Conservation (phyloP, 2,329 filamentous ascomycete genomes). For the Cytospora piceae region DNA sequence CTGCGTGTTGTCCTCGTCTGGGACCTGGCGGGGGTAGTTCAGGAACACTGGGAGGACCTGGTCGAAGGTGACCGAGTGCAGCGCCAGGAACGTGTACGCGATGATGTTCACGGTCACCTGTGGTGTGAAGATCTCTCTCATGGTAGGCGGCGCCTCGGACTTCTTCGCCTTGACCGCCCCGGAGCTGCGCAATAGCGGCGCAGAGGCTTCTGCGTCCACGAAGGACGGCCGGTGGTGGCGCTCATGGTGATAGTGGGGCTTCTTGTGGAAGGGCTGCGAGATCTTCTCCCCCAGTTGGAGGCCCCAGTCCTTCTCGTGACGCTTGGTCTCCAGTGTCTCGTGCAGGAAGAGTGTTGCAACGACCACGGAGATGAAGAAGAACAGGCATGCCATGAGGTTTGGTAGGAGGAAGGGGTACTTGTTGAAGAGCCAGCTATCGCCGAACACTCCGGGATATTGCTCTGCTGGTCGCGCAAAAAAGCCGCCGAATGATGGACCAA, state of each 20-base stretch:
- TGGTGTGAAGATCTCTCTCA: slow-evolving; percentile 70
- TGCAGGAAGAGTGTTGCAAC: slow-evolving; percentile 79
- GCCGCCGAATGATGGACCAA: slow-evolving; percentile 87
- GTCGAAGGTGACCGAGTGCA: slow-evolving; percentile 84
- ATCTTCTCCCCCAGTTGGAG: slow-evolving; percentile 72
- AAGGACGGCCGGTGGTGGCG: slow-evolving; percentile 49
- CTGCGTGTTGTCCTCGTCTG: slow-evolving; percentile 58
- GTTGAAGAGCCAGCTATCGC: slow-evolving; percentile 67
- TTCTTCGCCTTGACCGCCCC: slow-evolving; percentile 34
- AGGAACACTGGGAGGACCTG: slow-evolving; percentile 88
- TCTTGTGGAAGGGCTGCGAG: slow-evolving; percentile 40
- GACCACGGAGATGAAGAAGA: slow-evolving; percentile 78
- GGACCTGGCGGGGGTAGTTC: slow-evolving; percentile 67
- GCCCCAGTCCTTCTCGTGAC: slow-evolving; percentile 73
- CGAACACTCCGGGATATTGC: slow-evolving; percentile 74
- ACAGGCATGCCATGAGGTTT: slow-evolving; percentile 74
- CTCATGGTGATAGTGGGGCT: slow-evolving; percentile 34
- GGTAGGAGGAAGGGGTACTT: slow-evolving; percentile 82
- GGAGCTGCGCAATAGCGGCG: slow-evolving; percentile 53
- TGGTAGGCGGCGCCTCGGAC: slow-evolving; percentile 35
- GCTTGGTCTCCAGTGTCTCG: slow-evolving; percentile 80
- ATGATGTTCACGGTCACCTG: slow-evolving; percentile 77
- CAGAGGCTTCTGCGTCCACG: slow-evolving; percentile 59
- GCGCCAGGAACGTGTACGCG: slow-evolving; percentile 77
- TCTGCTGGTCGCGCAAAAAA: slow-evolving; percentile 80